Percentiles rank a stretch among this genome's conserved stretches.
phyloP scores from a whole-genome alignment of 2,329 filamentous ascomycete genomes.

The Calonectria hawksworthii region DNA sequence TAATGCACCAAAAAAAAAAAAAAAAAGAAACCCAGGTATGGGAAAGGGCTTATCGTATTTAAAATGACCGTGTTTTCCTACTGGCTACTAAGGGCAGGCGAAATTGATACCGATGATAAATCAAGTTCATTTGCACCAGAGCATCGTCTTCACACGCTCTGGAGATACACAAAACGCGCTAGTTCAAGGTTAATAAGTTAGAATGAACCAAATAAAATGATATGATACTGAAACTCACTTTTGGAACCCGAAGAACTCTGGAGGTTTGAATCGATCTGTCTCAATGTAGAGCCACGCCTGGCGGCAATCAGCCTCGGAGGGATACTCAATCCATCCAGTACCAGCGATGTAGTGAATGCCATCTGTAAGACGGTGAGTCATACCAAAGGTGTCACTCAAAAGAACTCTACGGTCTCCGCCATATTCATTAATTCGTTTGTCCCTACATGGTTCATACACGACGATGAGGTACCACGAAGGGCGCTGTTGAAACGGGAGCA shows the following conservation, averaged over 20 bases:
- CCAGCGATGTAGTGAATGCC: neutral
- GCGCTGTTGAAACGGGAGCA: neutral
- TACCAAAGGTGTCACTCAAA: neutral
- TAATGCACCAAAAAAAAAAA: no score
- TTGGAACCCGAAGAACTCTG: neutral
- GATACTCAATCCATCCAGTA: neutral
- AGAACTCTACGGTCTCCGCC: neutral
- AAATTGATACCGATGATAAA: neutral
- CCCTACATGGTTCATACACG: neutral
- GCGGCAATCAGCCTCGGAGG: neutral
- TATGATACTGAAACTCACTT: neutral
- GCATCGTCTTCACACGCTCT: neutral
- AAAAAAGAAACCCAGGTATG: neutral
- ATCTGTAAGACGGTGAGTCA: neutral
- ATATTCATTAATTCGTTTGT: neutral
- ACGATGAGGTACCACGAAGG: neutral
- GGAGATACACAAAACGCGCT: neutral
- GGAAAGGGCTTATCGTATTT: neutral
- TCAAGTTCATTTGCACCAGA: neutral
- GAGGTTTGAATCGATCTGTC: neutral
- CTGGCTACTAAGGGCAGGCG: neutral
- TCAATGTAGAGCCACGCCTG: neutral
- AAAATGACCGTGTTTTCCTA: neutral
- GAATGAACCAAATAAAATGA: neutral
- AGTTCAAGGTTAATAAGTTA: neutral